These are phyloP conservation scores for Saccharomycopsis guyanensis DNA, from an alignment of 805 yeast genomes.

Conservation along the genomic window DNA sequence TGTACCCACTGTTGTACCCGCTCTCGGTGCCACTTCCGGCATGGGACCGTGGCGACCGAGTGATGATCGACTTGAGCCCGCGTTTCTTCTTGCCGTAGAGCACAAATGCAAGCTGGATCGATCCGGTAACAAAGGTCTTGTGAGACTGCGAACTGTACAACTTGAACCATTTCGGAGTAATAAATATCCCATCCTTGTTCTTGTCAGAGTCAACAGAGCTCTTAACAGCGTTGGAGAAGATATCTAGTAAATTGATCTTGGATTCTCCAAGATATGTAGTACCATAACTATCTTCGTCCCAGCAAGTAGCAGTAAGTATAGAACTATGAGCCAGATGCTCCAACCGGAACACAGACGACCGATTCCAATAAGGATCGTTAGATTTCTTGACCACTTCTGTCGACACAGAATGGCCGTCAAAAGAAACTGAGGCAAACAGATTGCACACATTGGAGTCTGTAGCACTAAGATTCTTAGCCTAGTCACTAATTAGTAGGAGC, in stretches of 20 bases:
- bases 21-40: neutral
- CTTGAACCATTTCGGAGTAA: constrained; percentile 36
- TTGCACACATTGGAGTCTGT: neutral
- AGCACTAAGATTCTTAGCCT: constrained; percentile 9
- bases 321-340: constrained; percentile 5
- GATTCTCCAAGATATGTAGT: constrained; percentile 18
- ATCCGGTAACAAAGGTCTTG: constrained; percentile 41
- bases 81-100: constrained; percentile 5
- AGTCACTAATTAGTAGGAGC: neutral
- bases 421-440: constrained; percentile 6
- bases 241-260: constrained; percentile 15
- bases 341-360: constrained; percentile 4
- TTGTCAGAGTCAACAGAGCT: constrained; percentile 18
- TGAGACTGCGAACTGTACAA: constrained; percentile 34
- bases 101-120: constrained; percentile 29
- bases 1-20: neutral
- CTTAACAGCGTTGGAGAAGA: constrained; percentile 7
- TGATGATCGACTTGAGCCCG: neutral
- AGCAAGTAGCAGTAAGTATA: constrained; percentile 15
- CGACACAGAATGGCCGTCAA: constrained; percentile 9
- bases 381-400: constrained; percentile 9
- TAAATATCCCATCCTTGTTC: constrained; percentile 6
- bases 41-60: neutral
- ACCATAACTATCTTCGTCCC: constrained; percentile 16
- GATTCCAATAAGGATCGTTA: constrained; percentile 15